Percentiles rank a stretch among this genome's conserved stretches.
Evolutionary conservation across 208 protist species (phyloP).

Genomic region (Trypanosoma melophagium): DNA sequence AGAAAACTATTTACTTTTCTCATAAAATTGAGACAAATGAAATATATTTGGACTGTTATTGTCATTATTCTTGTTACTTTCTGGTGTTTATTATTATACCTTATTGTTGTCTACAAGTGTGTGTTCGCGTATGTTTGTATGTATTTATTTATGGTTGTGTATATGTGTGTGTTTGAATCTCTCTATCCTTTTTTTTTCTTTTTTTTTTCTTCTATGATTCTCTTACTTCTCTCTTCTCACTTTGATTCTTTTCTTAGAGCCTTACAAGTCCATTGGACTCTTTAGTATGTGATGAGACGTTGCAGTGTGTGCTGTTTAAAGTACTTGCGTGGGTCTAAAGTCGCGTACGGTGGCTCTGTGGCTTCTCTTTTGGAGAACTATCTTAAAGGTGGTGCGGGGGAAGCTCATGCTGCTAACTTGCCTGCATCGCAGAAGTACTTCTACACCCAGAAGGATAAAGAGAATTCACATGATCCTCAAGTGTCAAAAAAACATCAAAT

Average conservation of each 20-base stretch:
- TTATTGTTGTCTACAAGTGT: too few species aligned
- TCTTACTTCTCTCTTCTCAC: too few species aligned
- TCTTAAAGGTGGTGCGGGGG: slow-evolving; percentile 37
- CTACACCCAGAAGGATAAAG: slow-evolving; percentile 35
- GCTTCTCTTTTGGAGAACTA: slow-evolving; percentile 62
- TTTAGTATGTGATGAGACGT: slow-evolving; percentile 12
- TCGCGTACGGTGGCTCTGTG: slow-evolving; percentile 49
- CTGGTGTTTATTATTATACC: too few species aligned
- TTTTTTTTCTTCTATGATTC: background rate
- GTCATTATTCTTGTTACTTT: too few species aligned
- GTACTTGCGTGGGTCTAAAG: slow-evolving; percentile 60
- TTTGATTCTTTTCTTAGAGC: slow-evolving; percentile 6
- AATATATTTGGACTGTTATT: too few species aligned
- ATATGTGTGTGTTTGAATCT: too few species aligned
- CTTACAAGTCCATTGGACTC: background rate
- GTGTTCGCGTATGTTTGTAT: too few species aligned
- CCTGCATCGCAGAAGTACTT: slow-evolving; percentile 84
- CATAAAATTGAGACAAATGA: too few species aligned
- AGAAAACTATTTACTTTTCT: too few species aligned
- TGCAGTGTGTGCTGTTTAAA: slow-evolving; percentile 28
- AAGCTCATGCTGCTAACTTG: slow-evolving; percentile 56
- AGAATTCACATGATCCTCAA: background rate
- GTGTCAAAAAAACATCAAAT: slow-evolving; percentile 53
- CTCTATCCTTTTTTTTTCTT: background rate
- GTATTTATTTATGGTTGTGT: too few species aligned